Percentiles rank a stretch among this genome's conserved stretches.
phyloP scores from a whole-genome alignment of 257 asterid species.

The Forsythia viridissima region DNA sequence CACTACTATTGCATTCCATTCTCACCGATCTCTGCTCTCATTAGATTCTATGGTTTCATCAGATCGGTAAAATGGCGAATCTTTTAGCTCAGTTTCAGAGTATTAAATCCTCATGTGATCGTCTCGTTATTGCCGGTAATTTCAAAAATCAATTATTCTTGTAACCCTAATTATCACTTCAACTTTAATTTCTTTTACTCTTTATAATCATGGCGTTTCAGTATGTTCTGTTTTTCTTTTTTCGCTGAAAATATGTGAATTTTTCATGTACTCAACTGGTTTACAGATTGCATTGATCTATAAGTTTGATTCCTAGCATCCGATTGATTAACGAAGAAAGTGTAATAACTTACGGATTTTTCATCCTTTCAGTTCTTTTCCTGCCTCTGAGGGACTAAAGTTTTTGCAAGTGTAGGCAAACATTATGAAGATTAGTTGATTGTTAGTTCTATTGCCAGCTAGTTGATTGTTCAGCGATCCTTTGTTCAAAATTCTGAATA shows the following conservation, averaged over 20 bases:
- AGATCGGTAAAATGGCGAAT: conserved; percentile 76
- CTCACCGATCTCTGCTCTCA: conserved; percentile 13
- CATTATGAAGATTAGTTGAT: neutral
- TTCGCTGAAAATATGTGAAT: neutral
- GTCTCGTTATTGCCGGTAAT: conserved; percentile 81
- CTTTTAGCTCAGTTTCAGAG: conserved; percentile 96
- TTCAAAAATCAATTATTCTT: neutral
- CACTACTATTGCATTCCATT: conserved; percentile 17
- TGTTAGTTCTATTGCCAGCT: neutral
- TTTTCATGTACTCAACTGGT: neutral
- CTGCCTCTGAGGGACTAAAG: neutral
- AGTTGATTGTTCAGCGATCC: neutral
- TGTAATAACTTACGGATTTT: conserved; percentile 7
- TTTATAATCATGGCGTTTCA: neutral
- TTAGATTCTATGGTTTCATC: conserved; percentile 40
- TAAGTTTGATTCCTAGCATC: neutral
- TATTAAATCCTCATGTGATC: conserved; percentile 79
- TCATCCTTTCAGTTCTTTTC: neutral
- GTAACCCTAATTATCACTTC: conserved; percentile 11
- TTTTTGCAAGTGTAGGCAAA: neutral
- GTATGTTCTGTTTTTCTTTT: neutral
- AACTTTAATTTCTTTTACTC: neutral
- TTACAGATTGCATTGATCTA: conserved; percentile 23
- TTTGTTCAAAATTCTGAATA: neutral
- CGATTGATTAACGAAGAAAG: conserved; percentile 17